Evolutionary conservation across 768 basidiomycete species (phyloP).

Genomic region (Leccinum ochraceum): DNA sequence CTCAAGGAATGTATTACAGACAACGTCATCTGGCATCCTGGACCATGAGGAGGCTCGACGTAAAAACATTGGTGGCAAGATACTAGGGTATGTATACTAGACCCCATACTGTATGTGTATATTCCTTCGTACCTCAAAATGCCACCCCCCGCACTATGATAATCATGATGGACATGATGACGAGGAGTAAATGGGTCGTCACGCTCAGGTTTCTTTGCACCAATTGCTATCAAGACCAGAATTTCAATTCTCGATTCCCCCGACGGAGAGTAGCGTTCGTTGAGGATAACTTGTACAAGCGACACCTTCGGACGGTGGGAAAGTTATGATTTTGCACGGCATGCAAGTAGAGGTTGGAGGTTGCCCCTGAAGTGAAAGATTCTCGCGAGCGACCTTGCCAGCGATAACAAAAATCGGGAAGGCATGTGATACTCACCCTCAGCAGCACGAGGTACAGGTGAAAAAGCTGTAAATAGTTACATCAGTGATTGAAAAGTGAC

Average conservation of each 20-base stretch:
- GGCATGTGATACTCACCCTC: too few relatives aligned
- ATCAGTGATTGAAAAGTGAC: too few relatives aligned
- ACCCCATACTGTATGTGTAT: constrained; percentile 21
- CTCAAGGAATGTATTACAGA: constrained; percentile 45
- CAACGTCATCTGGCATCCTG: constrained; percentile 96
- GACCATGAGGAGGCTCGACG: constrained; percentile 99
- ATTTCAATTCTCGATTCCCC: background rate
- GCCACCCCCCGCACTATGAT: background rate
- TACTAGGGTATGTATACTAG: constrained; percentile 92
- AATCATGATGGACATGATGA: background rate
- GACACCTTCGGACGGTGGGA: too few relatives aligned
- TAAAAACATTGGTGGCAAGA: constrained; percentile 97
- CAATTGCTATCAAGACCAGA: background rate
- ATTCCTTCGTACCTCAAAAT: constrained; percentile 17
- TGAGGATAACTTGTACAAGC: too few relatives aligned
- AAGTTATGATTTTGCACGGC: too few relatives aligned
- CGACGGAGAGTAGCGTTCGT: too few relatives aligned
- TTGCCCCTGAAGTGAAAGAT: too few relatives aligned
- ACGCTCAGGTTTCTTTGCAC: background rate
- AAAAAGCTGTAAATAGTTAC: too few relatives aligned
- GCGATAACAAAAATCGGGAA: too few relatives aligned
- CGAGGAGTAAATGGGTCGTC: background rate
- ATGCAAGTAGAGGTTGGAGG: too few relatives aligned
- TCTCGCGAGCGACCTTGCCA: too few relatives aligned
- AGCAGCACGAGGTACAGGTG: too few relatives aligned